phyloP scores from a whole-genome alignment of 352 stramenopile genomes.

The Phytopythium montanum region DNA sequence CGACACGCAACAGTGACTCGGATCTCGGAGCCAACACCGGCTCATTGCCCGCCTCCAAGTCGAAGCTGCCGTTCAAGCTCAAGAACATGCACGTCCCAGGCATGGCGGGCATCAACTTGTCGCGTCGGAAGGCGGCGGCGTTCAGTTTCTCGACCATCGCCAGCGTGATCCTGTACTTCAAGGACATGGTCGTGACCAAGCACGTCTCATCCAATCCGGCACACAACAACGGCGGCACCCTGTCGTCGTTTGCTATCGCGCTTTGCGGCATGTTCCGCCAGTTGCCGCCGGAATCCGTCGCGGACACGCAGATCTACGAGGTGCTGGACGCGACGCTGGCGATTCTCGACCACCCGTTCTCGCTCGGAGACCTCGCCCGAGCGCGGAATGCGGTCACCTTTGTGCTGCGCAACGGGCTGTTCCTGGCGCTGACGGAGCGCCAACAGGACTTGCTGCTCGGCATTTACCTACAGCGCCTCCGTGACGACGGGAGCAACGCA shows the following conservation, averaged over 20 bases:
- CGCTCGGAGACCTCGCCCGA: constrained; percentile 66
- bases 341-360: constrained; percentile 73
- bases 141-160: constrained; percentile 74
- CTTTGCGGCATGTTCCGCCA: constrained; percentile 76
- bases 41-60: constrained; percentile 20
- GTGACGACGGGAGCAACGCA: constrained; percentile 28
- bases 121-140: constrained; percentile 50
- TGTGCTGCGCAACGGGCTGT: constrained; percentile 66
- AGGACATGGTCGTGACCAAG: constrained; percentile 63
- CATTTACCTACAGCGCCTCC: constrained; percentile 51
- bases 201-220: constrained; percentile 50
- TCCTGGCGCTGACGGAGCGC: constrained; percentile 54
- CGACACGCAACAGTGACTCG: constrained; percentile 3
- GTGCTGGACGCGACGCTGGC: constrained; percentile 59
- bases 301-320: constrained; percentile 58
- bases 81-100: constrained; percentile 49
- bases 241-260: constrained; percentile 68
- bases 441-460: constrained; percentile 61
- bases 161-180: constrained; percentile 73
- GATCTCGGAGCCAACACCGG: neutral
- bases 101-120: constrained; percentile 54
- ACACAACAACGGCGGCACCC: constrained; percentile 59
- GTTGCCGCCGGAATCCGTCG: constrained; percentile 55
- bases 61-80: constrained; percentile 74
- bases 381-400: constrained; percentile 77